Conservation (phyloP, 1,284 basidiomycete species). For the Phaffia rhodozyma region DNA sequence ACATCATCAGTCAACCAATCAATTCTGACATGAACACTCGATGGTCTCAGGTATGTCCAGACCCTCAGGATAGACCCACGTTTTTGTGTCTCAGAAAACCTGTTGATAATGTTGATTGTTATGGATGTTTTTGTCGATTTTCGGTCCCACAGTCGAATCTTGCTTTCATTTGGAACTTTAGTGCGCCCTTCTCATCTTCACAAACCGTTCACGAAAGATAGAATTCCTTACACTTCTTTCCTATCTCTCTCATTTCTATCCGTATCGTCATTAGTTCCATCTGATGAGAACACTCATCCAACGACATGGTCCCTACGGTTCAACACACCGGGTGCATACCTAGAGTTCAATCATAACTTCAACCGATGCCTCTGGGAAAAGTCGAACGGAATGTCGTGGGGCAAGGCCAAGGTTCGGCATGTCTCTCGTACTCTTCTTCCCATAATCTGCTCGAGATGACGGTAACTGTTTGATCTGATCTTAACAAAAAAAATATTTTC, state of each 20-base stretch:
- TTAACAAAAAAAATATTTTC: not conserved
- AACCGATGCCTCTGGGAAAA: conserved; percentile 70
- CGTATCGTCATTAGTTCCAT: conserved; percentile 30
- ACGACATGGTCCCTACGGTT: conserved; percentile 81
- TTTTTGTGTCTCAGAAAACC: not conserved
- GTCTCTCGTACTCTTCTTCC: not conserved
- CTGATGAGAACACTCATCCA: conserved; percentile 44
- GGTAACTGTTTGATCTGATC: too few species aligned
- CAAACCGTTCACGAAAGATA: not conserved
- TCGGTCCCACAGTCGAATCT: conserved; percentile 15
- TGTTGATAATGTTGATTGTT: not conserved
- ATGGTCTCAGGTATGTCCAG: conserved; percentile 16
- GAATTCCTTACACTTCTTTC: not conserved
- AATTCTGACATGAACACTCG: conserved; percentile 48
- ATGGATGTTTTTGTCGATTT: conserved; percentile 18
- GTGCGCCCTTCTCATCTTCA: not conserved
- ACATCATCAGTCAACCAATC: conserved; percentile 26
- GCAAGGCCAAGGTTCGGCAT: conserved; percentile 60
- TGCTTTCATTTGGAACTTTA: conserved; percentile 63
- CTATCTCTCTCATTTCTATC: not conserved
- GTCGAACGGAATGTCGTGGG: conserved; percentile 61
- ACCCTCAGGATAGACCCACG: too few species aligned
- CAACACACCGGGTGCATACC: conserved; percentile 46
- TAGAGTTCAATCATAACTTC: conserved; percentile 54
- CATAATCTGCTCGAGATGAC: not conserved